Evolutionary conservation across 106 monocot genomes (phyloP).

Genomic region (Allium sativum): DNA sequence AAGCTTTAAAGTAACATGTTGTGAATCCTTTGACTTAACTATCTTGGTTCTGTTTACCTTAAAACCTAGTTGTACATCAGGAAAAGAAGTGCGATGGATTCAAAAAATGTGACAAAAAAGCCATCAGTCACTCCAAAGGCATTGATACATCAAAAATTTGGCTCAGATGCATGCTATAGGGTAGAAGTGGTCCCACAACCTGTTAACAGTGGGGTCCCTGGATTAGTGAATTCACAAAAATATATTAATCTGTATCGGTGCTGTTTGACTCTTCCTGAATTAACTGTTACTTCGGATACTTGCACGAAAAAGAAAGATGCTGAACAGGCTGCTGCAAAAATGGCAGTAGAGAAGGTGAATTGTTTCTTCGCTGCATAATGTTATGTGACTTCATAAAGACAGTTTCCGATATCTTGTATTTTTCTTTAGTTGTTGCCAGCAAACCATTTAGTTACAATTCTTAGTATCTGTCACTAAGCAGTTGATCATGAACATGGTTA

Average conservation of each 20-base stretch:
- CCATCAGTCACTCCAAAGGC: slow-evolving; percentile 63
- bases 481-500: too few species aligned
- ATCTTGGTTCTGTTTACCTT: too few species aligned
- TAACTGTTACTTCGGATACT: slow-evolving; percentile 52
- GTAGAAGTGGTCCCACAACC: slow-evolving; percentile 59
- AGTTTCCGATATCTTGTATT: too few species aligned
- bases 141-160: slow-evolving; percentile 77
- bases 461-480: too few species aligned
- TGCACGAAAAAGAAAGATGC: slow-evolving; percentile 90
- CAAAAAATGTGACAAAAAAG: slow-evolving; percentile 11
- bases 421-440: too few species aligned
- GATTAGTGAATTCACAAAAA: slow-evolving; percentile 40
- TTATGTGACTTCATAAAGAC: not conserved
- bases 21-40: too few species aligned
- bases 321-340: slow-evolving; percentile 75
- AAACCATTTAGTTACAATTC: too few species aligned
- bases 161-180: slow-evolving; percentile 45
- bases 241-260: slow-evolving; percentile 43
- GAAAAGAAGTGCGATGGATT: too few species aligned
- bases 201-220: slow-evolving; percentile 58
- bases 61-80: too few species aligned
- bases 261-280: slow-evolving; percentile 61
- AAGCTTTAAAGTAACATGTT: too few species aligned
- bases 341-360: slow-evolving; percentile 82
- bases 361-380: not conserved